A percentile compares a stretch with the other conserved stretches of the same genome.
Evolutionary conservation across 805 yeast genomes (phyloP).

Genomic region (Sungouiella thailandica): DNA sequence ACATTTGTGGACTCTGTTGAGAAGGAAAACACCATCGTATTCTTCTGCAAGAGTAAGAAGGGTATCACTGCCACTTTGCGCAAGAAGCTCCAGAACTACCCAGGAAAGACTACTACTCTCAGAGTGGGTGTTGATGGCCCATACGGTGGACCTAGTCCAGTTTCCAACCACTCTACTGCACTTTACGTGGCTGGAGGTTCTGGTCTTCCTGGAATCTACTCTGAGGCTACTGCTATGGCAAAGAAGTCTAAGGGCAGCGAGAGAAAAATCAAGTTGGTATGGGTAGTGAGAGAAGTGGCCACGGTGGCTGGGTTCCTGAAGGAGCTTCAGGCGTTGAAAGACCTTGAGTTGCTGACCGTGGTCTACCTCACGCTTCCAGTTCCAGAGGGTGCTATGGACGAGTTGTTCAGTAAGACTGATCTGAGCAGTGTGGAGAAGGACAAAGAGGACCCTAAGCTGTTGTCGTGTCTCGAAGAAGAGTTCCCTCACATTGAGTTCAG

Average conservation of each 20-base stretch:
- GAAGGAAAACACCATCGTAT: constrained; percentile 16
- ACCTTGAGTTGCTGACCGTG: constrained; percentile 23
- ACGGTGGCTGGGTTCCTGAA: constrained; percentile 22
- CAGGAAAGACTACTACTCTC: constrained; percentile 23
- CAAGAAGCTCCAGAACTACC: constrained; percentile 20
- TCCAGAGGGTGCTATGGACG: constrained; percentile 2
- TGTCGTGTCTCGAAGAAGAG: constrained; percentile 1
- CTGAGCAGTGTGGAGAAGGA: constrained; percentile 11
- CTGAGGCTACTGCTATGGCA: constrained; percentile 32
- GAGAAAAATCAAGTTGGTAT: constrained; percentile 18
- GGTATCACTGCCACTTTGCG: constrained; percentile 33
- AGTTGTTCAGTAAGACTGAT: constrained; percentile 5
- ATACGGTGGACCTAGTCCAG: constrained; percentile 52
- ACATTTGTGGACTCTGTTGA: constrained; percentile 21
- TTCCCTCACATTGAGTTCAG: constrained; percentile 7
- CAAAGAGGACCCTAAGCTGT: constrained; percentile 4
- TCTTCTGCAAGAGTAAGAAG: constrained; percentile 33
- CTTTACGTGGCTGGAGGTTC: constrained; percentile 69
- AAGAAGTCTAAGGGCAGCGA: constrained; percentile 1
- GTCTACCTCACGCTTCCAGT: constrained; percentile 37
- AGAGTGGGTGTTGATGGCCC: constrained; percentile 58
- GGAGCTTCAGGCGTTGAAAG: constrained; percentile 17
- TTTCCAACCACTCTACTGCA: constrained; percentile 47
- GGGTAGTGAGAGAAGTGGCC: constrained; percentile 21
- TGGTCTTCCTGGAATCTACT: constrained; percentile 58